Evolutionary conservation across 2,329 filamentous ascomycete genomes (phyloP), one percentile per base, ranked within the genome.

Genomic region (Xenosphaeropsis pyriputrescens): DNA sequence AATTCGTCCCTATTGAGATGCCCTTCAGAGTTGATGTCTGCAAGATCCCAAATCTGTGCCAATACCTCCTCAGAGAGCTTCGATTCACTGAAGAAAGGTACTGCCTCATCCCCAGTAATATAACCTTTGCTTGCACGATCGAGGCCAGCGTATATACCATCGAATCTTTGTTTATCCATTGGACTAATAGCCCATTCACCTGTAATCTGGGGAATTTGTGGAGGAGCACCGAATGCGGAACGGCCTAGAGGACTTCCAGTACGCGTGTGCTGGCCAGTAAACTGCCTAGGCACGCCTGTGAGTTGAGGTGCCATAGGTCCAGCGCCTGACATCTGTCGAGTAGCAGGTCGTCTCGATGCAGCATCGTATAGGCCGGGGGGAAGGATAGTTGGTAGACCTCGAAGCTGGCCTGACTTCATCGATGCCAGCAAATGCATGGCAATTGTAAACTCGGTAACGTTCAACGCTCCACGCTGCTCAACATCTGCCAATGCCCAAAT

Each of bases 401-500:
- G 78, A 57, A 98, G 70, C 19, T 77, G 69, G 16, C 86, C 83
- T 11, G 78, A 81, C 65, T 93, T 94, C 62, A 85, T 85, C 11
- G 86, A 94, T 12, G 85, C 89, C 44, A 98, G 69, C 43, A 98
- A 67, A 58, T 98, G 91, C 91, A 98, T 98, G 34, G 91, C 91
- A 52, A 98, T 93, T 54, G 94, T 83, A 56, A 98, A 98, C 51
- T 96, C 91, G 12, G 86, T 89, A 49, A 79, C 70, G 41, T 88
- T 82, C 29, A 98, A 68, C 22, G 81, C 77, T 36, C 91, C 91
- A 38, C 88, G 77, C 60, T 94, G 86, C 59, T 95, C 88, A 0
- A 85, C 91, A 56, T 98, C 91, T 16, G 88, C 82, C 43, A 98
- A 70, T 50, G 83, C 86, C 91, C 91, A 98, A 63, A 98, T 95